These are phyloP conservation scores for Trichoderma reesei DNA, from an alignment of 495 filamentous ascomycete genomes.

Conservation along the genomic window DNA sequence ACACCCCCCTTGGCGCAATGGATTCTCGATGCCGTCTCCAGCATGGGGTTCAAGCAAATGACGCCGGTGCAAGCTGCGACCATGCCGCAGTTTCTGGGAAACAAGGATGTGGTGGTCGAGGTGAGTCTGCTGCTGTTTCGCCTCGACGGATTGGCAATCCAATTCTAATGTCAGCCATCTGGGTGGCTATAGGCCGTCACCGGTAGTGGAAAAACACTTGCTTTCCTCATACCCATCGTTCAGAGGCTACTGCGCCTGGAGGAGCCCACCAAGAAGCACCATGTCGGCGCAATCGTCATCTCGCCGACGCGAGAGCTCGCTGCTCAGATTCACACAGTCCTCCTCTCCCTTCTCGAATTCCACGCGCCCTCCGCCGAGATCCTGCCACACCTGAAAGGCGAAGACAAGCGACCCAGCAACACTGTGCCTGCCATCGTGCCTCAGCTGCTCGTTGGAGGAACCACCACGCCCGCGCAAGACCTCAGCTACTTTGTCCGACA, in stretches of 20 bases:
- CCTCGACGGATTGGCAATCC: not conserved
- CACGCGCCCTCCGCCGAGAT: constrained; percentile 65
- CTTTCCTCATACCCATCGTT: constrained; percentile 81
- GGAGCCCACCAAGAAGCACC: constrained; percentile 74
- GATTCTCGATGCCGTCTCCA: constrained; percentile 73
- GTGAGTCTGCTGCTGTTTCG: constrained; percentile 18
- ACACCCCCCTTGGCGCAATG: constrained; percentile 77
- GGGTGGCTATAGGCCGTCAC: constrained; percentile 58
- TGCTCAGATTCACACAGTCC: constrained; percentile 78
- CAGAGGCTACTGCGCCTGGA: constrained; percentile 65
- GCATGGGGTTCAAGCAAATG: constrained; percentile 78
- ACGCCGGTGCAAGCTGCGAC: constrained; percentile 94
- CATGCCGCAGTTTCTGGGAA: constrained; percentile 80
- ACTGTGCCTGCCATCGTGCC: constrained; percentile 55
- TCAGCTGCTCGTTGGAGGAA: constrained; percentile 80
- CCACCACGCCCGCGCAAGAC: constrained; percentile 74
- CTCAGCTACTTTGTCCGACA: constrained; percentile 66
- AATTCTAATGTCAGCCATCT: constrained; percentile 1
- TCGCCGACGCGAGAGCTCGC: constrained; percentile 91
- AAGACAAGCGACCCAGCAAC: constrained; percentile 42
- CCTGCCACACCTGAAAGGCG: constrained; percentile 37
- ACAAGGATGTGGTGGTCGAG: constrained; percentile 96
- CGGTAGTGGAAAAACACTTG: constrained; percentile 88
- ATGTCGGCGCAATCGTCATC: constrained; percentile 82
- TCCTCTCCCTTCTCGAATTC: constrained; percentile 66